These are phyloP conservation scores for Aspergillus piperis DNA, from an alignment of 2,329 filamentous ascomycete species.

Conservation along the genomic window DNA sequence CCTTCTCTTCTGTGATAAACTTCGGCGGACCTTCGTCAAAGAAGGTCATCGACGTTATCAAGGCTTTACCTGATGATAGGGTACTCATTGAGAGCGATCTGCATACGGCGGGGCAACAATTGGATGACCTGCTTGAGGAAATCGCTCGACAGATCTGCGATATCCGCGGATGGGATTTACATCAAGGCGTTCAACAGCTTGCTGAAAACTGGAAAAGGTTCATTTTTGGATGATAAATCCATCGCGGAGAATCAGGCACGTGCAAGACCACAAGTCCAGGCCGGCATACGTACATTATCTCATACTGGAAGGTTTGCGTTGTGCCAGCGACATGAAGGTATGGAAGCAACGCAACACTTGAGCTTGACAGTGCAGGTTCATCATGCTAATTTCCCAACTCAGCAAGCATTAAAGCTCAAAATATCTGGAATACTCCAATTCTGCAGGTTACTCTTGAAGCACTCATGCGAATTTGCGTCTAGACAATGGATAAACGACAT, in stretches of 20 bases:
- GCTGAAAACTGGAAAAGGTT: constrained; percentile 77
- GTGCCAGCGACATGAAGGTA: neutral
- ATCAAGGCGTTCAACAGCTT: constrained; percentile 68
- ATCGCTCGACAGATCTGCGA: constrained; percentile 75
- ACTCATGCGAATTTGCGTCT: neutral
- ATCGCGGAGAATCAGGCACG: neutral
- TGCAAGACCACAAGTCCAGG: neutral
- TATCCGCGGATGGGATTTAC: constrained; percentile 74
- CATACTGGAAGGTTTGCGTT: neutral
- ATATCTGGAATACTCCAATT: neutral
- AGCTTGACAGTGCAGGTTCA: too few species aligned
- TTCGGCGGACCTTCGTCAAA: constrained; percentile 57
- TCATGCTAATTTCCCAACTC: neutral
- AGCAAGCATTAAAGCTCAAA: neutral
- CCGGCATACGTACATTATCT: neutral
- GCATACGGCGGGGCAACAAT: constrained; percentile 74
- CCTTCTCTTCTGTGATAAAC: constrained; percentile 84
- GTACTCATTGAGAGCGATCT: constrained; percentile 89
- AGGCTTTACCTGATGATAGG: constrained; percentile 71
- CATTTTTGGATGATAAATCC: constrained; percentile 58
- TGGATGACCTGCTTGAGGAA: constrained; percentile 76
- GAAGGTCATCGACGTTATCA: constrained; percentile 67
- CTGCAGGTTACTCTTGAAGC: neutral
- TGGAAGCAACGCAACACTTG: neutral
- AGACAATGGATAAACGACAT: neutral